A percentile compares a stretch with the other conserved stretches of the same genome.
Evolutionary conservation across 1,284 basidiomycete species (phyloP).

Genomic region (Coniferiporia sulphurascens): DNA sequence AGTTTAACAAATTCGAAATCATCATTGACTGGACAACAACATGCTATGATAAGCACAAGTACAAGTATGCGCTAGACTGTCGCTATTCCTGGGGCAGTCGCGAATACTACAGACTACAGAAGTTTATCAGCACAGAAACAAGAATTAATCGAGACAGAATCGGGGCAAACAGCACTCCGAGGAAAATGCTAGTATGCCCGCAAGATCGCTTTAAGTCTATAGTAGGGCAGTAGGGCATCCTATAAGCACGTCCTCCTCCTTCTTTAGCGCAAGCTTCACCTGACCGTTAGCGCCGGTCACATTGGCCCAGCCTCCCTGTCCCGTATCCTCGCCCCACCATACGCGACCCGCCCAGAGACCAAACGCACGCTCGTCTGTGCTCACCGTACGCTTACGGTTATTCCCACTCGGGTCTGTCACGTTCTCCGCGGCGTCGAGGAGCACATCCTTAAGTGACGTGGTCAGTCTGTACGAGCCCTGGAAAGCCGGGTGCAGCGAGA

Average conservation of each 20-base stretch:
- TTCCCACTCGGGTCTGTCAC: conserved; percentile 15
- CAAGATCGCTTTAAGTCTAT: too few relatives aligned
- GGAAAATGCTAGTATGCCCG: background rate
- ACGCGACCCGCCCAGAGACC: conserved; percentile 4
- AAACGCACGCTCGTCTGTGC: background rate
- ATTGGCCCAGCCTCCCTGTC: conserved; percentile 4
- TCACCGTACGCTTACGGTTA: conserved; percentile 4
- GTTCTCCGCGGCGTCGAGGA: background rate
- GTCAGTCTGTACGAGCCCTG: conserved; percentile 16
- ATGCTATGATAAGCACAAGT: background rate
- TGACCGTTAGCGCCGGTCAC: background rate
- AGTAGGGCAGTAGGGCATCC: too few relatives aligned
- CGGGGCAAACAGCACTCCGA: background rate
- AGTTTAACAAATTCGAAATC: too few relatives aligned
- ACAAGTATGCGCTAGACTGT: background rate
- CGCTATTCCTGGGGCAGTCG: background rate
- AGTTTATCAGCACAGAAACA: background rate
- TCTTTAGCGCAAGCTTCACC: conserved; percentile 2
- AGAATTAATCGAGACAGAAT: background rate
- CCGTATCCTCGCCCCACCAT: conserved; percentile 8
- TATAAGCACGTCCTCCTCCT: background rate
- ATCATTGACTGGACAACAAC: too few relatives aligned
- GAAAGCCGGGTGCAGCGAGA: conserved; percentile 18
- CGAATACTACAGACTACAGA: background rate
- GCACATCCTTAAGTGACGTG: background rate